Evolutionary conservation across 164 flowering plant species (phyloP).

Genomic region (Nymphaea colorata): DNA sequence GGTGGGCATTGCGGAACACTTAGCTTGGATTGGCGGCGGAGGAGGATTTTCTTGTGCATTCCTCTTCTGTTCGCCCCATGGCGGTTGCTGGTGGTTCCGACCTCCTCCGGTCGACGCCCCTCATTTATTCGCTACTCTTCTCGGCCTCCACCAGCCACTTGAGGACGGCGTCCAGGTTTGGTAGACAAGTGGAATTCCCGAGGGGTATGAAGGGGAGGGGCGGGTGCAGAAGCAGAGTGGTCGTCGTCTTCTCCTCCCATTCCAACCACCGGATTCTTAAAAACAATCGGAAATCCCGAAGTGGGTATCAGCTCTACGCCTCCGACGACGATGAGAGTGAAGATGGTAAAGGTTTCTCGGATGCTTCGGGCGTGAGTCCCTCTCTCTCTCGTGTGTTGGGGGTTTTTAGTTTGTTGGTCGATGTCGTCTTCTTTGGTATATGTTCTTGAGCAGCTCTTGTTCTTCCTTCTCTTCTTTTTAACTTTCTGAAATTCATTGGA

Average conservation of each 20-base stretch:
- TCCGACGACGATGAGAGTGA: slow-evolving; percentile 39
- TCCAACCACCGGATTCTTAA: slow-evolving; percentile 67
- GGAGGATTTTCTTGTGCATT: neutral
- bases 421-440: neutral
- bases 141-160: slow-evolving; percentile 1
- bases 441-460: neutral
- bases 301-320: slow-evolving; percentile 32
- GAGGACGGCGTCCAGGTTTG: neutral
- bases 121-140: neutral
- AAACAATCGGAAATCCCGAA: slow-evolving; percentile 40
- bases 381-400: neutral
- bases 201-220: slow-evolving; percentile 2
- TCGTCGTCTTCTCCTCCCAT: slow-evolving; percentile 44
- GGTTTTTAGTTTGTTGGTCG: neutral
- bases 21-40: neutral
- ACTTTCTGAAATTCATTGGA: neutral
- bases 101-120: slow-evolving; percentile 5
- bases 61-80: slow-evolving; percentile 11
- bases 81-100: slow-evolving; percentile 7
- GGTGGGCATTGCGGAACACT: neutral
- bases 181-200: neutral
- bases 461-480: neutral
- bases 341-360: slow-evolving; percentile 12
- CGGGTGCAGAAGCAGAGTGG: slow-evolving; percentile 7
- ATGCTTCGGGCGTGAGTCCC: slow-evolving; percentile 32